phyloP scores from a whole-genome alignment of 371 early-diverging fungal genomes.

The Dichotomocladium elegans region DNA sequence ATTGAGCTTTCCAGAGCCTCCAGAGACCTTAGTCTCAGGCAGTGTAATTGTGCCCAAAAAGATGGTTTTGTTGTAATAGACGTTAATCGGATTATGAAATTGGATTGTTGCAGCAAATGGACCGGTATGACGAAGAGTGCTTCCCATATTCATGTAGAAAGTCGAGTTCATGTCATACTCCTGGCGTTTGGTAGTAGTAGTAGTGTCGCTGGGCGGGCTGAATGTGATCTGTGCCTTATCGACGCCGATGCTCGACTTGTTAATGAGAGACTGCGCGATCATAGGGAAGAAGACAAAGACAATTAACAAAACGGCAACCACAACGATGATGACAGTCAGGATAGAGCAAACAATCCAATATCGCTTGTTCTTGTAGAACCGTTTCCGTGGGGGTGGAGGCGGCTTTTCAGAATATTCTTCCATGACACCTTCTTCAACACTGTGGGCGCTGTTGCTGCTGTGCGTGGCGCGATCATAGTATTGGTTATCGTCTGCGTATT shows the following conservation, averaged over 20 bases:
- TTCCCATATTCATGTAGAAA: constrained; percentile 45
- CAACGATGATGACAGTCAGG: constrained; percentile 33
- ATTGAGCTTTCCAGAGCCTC: constrained; percentile 41
- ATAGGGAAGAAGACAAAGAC: constrained; percentile 57
- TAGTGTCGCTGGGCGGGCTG: constrained; percentile 19
- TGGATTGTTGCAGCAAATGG: constrained; percentile 49
- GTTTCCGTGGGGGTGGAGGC: constrained; percentile 24
- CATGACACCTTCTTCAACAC: constrained; percentile 12
- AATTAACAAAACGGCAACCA: constrained; percentile 43
- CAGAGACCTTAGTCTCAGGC: constrained; percentile 42
- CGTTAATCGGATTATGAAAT: constrained; percentile 50
- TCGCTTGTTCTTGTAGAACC: constrained; percentile 51
- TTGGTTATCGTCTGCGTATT: neutral
- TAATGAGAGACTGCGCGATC: constrained; percentile 54
- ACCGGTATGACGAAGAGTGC: constrained; percentile 51
- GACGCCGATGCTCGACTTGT: constrained; percentile 45
- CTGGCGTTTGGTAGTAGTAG: constrained; percentile 16
- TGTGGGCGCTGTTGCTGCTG: constrained; percentile 20
- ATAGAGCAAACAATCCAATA: constrained; percentile 56
- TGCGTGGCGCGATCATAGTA: neutral
- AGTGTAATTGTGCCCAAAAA: constrained; percentile 50
- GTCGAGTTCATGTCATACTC: constrained; percentile 29
- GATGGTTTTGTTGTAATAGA: constrained; percentile 44
- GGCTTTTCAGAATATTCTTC: constrained; percentile 45
- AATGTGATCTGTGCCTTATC: constrained; percentile 46